These are phyloP conservation scores for Polytolypa hystricis DNA, from an alignment of 2,329 filamentous ascomycete species.

Conservation along the genomic window DNA sequence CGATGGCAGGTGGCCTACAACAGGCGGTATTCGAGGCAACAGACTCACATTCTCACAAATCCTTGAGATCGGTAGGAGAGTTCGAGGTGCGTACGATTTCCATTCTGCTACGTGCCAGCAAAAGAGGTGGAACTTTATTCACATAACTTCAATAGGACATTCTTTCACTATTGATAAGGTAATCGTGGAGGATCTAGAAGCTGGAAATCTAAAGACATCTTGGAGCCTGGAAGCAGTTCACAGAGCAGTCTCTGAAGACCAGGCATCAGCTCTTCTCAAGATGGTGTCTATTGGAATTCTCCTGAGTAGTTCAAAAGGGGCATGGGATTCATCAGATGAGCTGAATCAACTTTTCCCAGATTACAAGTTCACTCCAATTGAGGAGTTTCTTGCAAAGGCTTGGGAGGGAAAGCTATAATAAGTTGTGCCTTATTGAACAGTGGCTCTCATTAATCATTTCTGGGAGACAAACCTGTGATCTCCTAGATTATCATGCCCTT, in stretches of 20 bases:
- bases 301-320: conserved; percentile 12
- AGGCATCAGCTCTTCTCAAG: conserved; percentile 13
- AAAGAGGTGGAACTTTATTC: too few relatives aligned
- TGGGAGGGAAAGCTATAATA: conserved; percentile 17
- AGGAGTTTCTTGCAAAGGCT: conserved; percentile 18
- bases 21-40: conserved; percentile 28
- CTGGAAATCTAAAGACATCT: conserved; percentile 23
- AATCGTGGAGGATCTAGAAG: conserved; percentile 37
- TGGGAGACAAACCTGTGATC: too few relatives aligned
- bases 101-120: too few relatives aligned
- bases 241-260: conserved; percentile 17
- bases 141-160: conserved; percentile 12
- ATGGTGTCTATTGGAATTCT: conserved; percentile 15
- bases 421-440: too few relatives aligned
- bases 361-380: conserved; percentile 19
- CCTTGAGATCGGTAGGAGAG: conserved; percentile 21
- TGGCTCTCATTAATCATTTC: too few relatives aligned
- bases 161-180: conserved; percentile 36
- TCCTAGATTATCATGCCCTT: too few relatives aligned
- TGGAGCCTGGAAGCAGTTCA: conserved; percentile 17
- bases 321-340: conserved; percentile 20
- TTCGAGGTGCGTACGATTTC: conserved; percentile 19
- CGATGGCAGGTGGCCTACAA: conserved; percentile 29
- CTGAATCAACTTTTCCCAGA: conserved; percentile 27
- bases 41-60: conserved; percentile 19